phyloP scores from a whole-genome alignment of 2,329 filamentous ascomycete species.

The Colletotrichum gloeosporioides region DNA sequence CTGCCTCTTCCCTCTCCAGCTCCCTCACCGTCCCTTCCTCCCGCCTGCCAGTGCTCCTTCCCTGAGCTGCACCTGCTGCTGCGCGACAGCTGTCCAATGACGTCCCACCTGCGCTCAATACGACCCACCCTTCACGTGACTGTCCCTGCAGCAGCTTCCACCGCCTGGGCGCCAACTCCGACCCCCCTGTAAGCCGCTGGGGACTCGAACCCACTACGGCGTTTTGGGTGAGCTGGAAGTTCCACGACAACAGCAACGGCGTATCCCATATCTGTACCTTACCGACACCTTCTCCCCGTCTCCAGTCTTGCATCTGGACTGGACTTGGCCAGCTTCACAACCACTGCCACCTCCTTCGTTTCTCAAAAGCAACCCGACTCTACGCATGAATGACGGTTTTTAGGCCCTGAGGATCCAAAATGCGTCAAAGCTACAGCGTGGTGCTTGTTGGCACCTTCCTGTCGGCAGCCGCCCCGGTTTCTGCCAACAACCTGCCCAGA shows the following conservation, averaged over 20 bases:
- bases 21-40: background rate
- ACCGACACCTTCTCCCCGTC: background rate
- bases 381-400: slow-evolving; percentile 17
- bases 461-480: slow-evolving; percentile 55
- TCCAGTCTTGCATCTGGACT: background rate
- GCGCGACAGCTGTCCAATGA: background rate
- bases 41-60: background rate
- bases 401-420: slow-evolving; percentile 30
- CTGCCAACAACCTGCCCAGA: slow-evolving; percentile 74
- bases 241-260: slow-evolving; percentile 3
- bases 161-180: background rate
- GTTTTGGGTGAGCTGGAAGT: slow-evolving; percentile 27
- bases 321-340: slow-evolving; percentile 12
- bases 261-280: background rate
- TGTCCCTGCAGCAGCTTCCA: background rate
- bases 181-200: slow-evolving; percentile 3
- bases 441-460: slow-evolving; percentile 57
- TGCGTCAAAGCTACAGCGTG: slow-evolving; percentile 55
- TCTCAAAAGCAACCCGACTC: background rate
- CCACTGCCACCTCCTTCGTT: background rate
- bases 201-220: slow-evolving; percentile 13
- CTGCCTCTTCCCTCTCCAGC: background rate
- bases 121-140: slow-evolving; percentile 5
- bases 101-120: too few relatives aligned
- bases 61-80: background rate